Evolutionary conservation across 106 monocot genomes (phyloP), one percentile per base, ranked within the genome.

Genomic region (Iris macrosiphon): DNA sequence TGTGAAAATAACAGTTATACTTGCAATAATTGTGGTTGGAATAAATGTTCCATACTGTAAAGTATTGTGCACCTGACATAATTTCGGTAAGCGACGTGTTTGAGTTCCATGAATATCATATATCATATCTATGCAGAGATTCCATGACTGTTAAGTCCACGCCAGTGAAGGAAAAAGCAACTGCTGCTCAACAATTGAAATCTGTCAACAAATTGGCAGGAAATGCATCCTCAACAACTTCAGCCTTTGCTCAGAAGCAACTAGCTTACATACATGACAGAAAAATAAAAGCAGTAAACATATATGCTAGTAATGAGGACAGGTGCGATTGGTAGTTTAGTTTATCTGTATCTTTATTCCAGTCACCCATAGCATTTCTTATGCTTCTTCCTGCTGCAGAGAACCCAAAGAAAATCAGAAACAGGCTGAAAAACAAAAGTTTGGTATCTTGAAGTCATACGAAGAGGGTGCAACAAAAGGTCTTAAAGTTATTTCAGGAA

Each of bases 231-330:
- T 49, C 20, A 57, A 30, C 25, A 64, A 63, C 34, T 61, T 48
- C 72, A 21, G 38, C 46, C 61, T 52, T 27, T 38, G 61, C 55
- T 40, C 43, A 61, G 56, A 74, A 79, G 52, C 56, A 68, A 56
- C 57, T 50, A 8, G 4, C 49, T 63, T 31, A 40, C 29, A 20
- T 24, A 24, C 6, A 23, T 28, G 55, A 42, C 30, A 55, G 35
- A 40, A 71, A 70, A 58, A 47, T 45, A 24, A 47, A 75, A 70
- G 39, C 47, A 44, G 35, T 57, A 40, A 32, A 54, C 57, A 17
- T 64, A 18, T 42, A 23, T 56, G 46, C 49, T 39, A 16, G 25
- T 49, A 53, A 42, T 7, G 40, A 21, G 45, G 48, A 68, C 49
- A 68, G 71, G 84, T 84, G 41, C 40, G 24, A 31, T 15, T n/a